A percentile compares a stretch with the other conserved stretches of the same genome.
These are phyloP conservation scores for Kalaharituber pfeilii DNA, from an alignment of 2,329 filamentous ascomycete species.

Conservation along the genomic window DNA sequence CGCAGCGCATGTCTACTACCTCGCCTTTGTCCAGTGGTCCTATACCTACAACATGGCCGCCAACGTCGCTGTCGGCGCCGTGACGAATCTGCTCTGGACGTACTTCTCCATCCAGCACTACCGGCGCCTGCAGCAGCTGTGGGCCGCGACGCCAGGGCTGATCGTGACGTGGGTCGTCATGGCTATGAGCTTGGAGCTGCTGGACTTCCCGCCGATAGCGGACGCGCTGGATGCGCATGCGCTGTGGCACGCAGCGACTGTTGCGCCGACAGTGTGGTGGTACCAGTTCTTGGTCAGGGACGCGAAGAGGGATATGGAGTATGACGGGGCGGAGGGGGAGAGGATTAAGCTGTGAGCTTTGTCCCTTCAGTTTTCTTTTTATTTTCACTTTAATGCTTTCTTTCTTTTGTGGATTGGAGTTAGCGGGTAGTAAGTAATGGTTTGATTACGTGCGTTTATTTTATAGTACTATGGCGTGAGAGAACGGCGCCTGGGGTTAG, in stretches of 20 bases:
- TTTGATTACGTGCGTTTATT: too few relatives aligned
- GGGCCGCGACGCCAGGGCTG: slow-evolving; percentile 78
- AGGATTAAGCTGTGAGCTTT: too few relatives aligned
- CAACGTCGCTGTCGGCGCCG: slow-evolving; percentile 64
- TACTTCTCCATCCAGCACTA: slow-evolving; percentile 66
- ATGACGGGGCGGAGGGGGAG: slow-evolving; percentile 7
- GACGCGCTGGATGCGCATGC: slow-evolving; percentile 84
- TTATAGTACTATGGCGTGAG: too few relatives aligned
- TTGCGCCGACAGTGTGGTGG: slow-evolving; percentile 73
- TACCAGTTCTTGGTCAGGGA: slow-evolving; percentile 49
- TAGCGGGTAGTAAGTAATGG: too few relatives aligned
- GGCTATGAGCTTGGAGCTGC: slow-evolving; percentile 87
- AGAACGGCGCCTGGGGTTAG: too few relatives aligned
- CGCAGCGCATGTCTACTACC: slow-evolving; percentile 57
- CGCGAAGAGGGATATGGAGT: slow-evolving; percentile 8
- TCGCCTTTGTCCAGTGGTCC: slow-evolving; percentile 76
- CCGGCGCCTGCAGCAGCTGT: slow-evolving; percentile 47
- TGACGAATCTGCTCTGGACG: slow-evolving; percentile 72
- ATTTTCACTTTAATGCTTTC: too few relatives aligned
- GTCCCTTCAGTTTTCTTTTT: too few relatives aligned
- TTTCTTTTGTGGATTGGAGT: too few relatives aligned
- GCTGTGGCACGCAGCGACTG: slow-evolving; percentile 88
- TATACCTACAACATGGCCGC: slow-evolving; percentile 98
- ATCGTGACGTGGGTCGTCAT: slow-evolving; percentile 82
- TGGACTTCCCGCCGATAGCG: slow-evolving; percentile 77